Evolutionary conservation across 495 filamentous ascomycete species (phyloP).

Genomic region (Aspergillus asperescens): DNA sequence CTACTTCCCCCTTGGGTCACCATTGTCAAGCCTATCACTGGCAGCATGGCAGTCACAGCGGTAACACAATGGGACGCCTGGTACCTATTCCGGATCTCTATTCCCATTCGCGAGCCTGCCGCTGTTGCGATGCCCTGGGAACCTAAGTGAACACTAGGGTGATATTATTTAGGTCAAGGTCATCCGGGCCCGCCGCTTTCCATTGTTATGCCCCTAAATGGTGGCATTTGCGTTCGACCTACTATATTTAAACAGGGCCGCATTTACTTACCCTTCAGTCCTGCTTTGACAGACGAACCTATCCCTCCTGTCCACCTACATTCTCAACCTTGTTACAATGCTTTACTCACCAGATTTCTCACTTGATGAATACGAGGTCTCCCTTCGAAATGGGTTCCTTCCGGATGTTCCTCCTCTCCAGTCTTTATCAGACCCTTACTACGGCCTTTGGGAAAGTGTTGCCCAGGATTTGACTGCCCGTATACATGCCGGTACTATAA

Average conservation of each 20-base stretch:
- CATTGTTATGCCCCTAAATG: not conserved
- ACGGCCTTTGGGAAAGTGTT: slow-evolving; percentile 81
- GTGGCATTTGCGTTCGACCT: not conserved
- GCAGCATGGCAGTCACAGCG: not conserved
- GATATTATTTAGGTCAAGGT: not conserved
- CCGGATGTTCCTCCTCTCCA: slow-evolving; percentile 70
- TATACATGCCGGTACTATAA: slow-evolving; percentile 68
- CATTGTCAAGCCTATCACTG: not conserved
- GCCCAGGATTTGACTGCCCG: slow-evolving; percentile 69
- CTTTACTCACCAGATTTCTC: slow-evolving; percentile 61
- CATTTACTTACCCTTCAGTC: not conserved
- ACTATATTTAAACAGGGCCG: not conserved
- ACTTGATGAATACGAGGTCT: slow-evolving; percentile 77
- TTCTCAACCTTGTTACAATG: slow-evolving; percentile 47
- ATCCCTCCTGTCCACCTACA: not conserved
- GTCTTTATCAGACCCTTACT: slow-evolving; percentile 73
- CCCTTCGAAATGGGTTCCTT: slow-evolving; percentile 78
- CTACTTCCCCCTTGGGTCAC: not conserved
- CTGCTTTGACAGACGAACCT: not conserved
- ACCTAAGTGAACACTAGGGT: too few species aligned
- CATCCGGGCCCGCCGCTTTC: slow-evolving; percentile 6
- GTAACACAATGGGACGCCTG: too few species aligned
- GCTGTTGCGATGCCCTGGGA: too few species aligned
- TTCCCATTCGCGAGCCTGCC: not conserved
- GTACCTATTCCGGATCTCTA: not conserved